These are phyloP conservation scores for Erigeron canadensis DNA, from an alignment of 129 eudicot species.

Conservation along the genomic window DNA sequence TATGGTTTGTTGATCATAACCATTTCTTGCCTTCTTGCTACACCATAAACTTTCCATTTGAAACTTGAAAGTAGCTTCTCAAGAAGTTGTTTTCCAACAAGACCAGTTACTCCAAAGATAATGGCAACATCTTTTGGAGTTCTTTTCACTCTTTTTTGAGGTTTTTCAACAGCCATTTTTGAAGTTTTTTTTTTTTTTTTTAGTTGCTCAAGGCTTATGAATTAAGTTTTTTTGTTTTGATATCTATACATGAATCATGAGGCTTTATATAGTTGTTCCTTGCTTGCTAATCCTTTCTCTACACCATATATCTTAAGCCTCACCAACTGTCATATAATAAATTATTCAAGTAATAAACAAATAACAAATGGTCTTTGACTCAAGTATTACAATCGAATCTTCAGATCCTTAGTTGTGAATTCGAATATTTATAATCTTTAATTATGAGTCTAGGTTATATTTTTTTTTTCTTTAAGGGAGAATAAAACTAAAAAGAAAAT, in stretches of 20 bases:
- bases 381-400: neutral
- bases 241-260: conserved; percentile 9
- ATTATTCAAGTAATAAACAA: conserved; percentile 9
- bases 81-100: conserved; percentile 81
- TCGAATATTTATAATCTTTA: conserved; percentile 14
- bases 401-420: neutral
- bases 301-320: conserved; percentile 12
- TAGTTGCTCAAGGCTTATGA: conserved; percentile 16
- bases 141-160: conserved; percentile 27
- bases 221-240: conserved; percentile 16
- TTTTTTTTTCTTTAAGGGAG: neutral
- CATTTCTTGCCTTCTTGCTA: conserved; percentile 51
- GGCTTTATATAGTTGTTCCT: conserved; percentile 37
- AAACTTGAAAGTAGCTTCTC: conserved; percentile 47
- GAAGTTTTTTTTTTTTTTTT: conserved; percentile 8
- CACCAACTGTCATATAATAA: conserved; percentile 32
- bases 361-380: conserved; percentile 26
- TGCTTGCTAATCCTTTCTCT: conserved; percentile 17
- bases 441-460: neutral
- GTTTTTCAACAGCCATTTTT: conserved; percentile 51
- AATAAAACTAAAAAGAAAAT: too few relatives aligned
- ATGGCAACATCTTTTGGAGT: conserved; percentile 54
- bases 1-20: conserved; percentile 18
- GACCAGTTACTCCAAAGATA: conserved; percentile 82
- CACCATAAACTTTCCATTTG: conserved; percentile 84